Percentiles rank a stretch among this genome's conserved stretches.
Conservation (phyloP, 2,329 filamentous ascomycete species). For the Aureobasidium musti region DNA sequence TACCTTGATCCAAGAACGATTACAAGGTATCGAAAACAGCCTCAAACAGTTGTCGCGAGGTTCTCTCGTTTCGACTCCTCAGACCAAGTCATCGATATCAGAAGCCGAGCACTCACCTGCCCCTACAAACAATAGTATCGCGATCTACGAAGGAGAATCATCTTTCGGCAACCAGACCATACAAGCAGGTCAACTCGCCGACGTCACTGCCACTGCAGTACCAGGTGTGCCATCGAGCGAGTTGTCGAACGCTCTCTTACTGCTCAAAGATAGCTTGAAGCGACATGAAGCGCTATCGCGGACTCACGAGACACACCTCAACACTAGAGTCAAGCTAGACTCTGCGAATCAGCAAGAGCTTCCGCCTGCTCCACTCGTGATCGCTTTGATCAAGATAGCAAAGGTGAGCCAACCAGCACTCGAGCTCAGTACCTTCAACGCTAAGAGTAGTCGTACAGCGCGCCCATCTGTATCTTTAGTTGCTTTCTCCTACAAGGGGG, state of each 20-base stretch:
- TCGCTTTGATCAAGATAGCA: constrained; percentile 26
- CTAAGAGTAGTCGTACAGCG: background rate
- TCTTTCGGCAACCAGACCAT: constrained; percentile 27
- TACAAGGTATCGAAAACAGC: constrained; percentile 27
- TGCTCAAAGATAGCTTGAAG: constrained; percentile 29
- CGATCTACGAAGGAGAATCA: constrained; percentile 29
- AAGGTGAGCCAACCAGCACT: constrained; percentile 1
- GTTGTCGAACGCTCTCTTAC: constrained; percentile 13
- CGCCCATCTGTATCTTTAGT: constrained; percentile 28
- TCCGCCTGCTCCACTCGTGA: constrained; percentile 24
- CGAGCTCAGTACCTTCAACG: background rate
- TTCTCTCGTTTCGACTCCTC: background rate
- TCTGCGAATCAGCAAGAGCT: constrained; percentile 16
- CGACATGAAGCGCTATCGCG: constrained; percentile 28
- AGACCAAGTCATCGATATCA: fast-evolving
- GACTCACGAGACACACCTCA: constrained; percentile 27
- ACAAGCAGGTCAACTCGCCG: constrained; percentile 27
- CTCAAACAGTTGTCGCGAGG: constrained; percentile 3
- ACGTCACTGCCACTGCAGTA: constrained; percentile 28
- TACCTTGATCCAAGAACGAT: constrained; percentile 26
- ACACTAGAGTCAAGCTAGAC: constrained; percentile 9
- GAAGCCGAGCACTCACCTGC: background rate
- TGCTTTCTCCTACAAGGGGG: constrained; percentile 12
- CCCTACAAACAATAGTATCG: background rate
- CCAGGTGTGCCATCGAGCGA: constrained; percentile 25